Conservation (phyloP, 2,329 filamentous ascomycete genomes). For the Botrytis fabae region DNA sequence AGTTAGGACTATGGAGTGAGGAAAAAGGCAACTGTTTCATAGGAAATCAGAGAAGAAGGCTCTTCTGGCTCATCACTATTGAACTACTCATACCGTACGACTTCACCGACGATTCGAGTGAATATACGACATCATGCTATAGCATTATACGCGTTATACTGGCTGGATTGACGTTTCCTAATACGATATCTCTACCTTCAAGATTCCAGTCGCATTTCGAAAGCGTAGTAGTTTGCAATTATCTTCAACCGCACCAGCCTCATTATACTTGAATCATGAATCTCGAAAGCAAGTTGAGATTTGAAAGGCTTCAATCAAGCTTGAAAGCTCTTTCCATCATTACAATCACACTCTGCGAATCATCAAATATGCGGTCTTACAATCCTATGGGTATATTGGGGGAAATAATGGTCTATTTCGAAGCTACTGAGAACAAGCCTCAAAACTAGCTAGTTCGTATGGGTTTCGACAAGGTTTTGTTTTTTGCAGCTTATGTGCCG, state of each 20-base stretch:
- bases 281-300: no score
- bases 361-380: not conserved
- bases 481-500: not conserved
- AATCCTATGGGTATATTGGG: fast-evolving
- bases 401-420: fast-evolving
- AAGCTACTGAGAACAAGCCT: not conserved
- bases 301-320: not conserved
- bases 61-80: no score
- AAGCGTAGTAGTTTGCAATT: not conserved
- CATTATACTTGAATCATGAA: not conserved
- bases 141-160: not conserved
- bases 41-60: no score
- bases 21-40: not conserved
- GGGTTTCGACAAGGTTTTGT: not conserved
- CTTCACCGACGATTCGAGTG: not conserved
- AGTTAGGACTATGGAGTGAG: not conserved
- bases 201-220: not conserved
- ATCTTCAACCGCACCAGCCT: not conserved
- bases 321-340: not conserved
- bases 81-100: not conserved
- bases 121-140: not conserved
- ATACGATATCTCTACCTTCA: not conserved
- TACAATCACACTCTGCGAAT: not conserved
- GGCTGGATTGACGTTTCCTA: not conserved
- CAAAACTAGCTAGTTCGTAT: not conserved